Base-by-base conservation (phyloP, 2,329 filamentous ascomycete genomes). In the Fusarium pseudograminearum region DNA sequence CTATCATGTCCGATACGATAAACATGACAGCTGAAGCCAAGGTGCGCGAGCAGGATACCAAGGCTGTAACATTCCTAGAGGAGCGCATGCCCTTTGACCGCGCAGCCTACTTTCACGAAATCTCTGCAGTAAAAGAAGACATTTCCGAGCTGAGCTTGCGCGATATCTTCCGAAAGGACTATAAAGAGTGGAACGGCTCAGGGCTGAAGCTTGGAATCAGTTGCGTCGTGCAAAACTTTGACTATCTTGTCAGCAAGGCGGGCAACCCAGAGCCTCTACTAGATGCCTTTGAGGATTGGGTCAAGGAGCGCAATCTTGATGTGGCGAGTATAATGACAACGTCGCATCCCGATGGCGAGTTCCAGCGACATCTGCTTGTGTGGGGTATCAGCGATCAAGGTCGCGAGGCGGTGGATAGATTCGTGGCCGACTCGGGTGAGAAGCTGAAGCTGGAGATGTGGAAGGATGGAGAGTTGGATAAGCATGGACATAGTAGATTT, bases 151-250 rank as follows among this genome's bases (percentile, higher is more conserved):
- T 96, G 46, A 82, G 80, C 38, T 78, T 93, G 70, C 81, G 85
- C 24, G 92, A 94, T 71, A 85, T 94, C 40, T 79, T 95, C 54
- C 85, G 91, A 68, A 95, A 95, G 78, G 93, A 97, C 80, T 97
- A 94, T 80, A 97, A 97, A 81, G 85, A 92, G 75, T 96, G 92
- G 92, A 81, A 80, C 14, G 87, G 89, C 57, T 81, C 81, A 14
- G 80, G 78, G 1, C 76, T 88, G 38, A 83, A 80, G 20, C 83
- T 95, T 7, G 92, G 92, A n/a, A 88, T 93, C 18, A 87, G 88
- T 72, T 87, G 87, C 42, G 83, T 90, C 4, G 87, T 91, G 5
- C 89, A 89, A 70, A 80, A 85, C n/a, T 78, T 94, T 8, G 78
- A 80, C 7, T 92, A 89, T 66, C 78, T 94, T 40, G 76, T 87